A percentile compares a stretch with the other conserved stretches of the same genome.
These are phyloP conservation scores for Austroboletus novae-zelandiae DNA, from an alignment of 1,284 basidiomycete genomes.

Conservation along the genomic window DNA sequence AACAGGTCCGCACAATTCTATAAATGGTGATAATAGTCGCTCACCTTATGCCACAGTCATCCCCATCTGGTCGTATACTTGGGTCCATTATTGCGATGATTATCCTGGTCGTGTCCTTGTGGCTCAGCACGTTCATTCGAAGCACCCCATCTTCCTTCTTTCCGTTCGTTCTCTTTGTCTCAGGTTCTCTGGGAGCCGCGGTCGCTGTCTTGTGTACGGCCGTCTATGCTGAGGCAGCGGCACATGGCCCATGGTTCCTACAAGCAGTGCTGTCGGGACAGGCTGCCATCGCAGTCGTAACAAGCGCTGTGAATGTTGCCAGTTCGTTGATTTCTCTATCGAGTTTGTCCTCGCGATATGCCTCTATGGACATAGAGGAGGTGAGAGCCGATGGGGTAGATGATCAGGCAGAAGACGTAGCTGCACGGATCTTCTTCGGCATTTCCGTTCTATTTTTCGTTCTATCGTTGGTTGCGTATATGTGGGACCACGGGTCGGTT, in stretches of 20 bases:
- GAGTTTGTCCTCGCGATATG: conserved; percentile 32
- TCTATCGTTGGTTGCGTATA: conserved; percentile 40
- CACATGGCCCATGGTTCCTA: conserved; percentile 65
- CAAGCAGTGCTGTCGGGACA: conserved; percentile 73
- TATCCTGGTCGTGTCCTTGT: conserved; percentile 52
- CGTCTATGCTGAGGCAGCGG: conserved; percentile 63
- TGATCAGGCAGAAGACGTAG: conserved; percentile 51
- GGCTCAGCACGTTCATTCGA: conserved; percentile 55
- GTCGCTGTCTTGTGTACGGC: conserved; percentile 70
- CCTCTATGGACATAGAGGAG: neutral
- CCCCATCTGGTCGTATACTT: conserved; percentile 49
- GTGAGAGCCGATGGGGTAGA: conserved; percentile 14
- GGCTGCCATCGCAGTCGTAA: conserved; percentile 68
- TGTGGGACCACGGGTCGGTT: neutral
- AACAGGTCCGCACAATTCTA: conserved; percentile 45
- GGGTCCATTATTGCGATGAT: conserved; percentile 42
- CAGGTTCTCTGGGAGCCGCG: conserved; percentile 53
- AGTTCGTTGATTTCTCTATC: conserved; percentile 56
- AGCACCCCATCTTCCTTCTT: conserved; percentile 55
- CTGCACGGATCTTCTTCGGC: conserved; percentile 67
- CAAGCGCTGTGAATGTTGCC: conserved; percentile 65
- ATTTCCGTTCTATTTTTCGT: conserved; percentile 64
- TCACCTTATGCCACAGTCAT: conserved; percentile 36
- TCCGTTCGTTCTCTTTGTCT: conserved; percentile 60
- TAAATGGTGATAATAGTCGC: neutral